Base-by-base conservation (phyloP, 2,329 filamentous ascomycete genomes). In the Cladosporium sphaerospermum region DNA sequence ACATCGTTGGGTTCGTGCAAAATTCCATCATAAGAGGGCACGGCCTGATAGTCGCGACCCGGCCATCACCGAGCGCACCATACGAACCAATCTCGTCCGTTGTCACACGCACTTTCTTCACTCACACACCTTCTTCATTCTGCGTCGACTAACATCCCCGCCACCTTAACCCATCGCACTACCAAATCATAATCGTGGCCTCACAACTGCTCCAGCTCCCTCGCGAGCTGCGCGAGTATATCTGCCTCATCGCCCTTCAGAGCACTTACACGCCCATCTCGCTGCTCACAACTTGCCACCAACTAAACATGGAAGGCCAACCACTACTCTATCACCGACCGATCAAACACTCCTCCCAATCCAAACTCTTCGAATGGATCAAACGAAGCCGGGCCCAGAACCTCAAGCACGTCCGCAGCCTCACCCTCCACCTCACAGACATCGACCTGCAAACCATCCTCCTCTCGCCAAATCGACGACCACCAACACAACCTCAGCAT, bases 331-430 rank as follows among this genome's bases (percentile, higher is more conserved):
- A 59, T 41, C 56, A 61, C 44, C 62, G 60, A 1, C 57, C 56
- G 1, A 34, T 59, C 45, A 56, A 41, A 39, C 62, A 65, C 50
- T 28, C 56, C 9, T 64, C 63, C 2, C 64, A 67, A 50, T 34
- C 53, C 8, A 56, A 59, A 19, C 57, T 67, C 48, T 60, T 61
- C 56, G 28, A 53, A 42, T 66, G 64, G 64, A 57, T 65, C 23
- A 48, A 59, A 23, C 53, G 54, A 10, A 61, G 59, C 45, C 50
- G 42, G 8, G 31, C 52, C 23, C 19, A 45, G 9, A 46, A 66
- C 36, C 57, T 65, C 13, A 52, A 53, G 18, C 59, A 57, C 7
- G 57, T 66, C n/a, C 54, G 55, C 28, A 50, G 47, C 11, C 41
- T 67, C 8, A 47, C 52, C 2, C 52, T 67, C 0, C 47, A 49